Conservation (phyloP, 345 rosid genomes). For the Adansonia digitata region DNA sequence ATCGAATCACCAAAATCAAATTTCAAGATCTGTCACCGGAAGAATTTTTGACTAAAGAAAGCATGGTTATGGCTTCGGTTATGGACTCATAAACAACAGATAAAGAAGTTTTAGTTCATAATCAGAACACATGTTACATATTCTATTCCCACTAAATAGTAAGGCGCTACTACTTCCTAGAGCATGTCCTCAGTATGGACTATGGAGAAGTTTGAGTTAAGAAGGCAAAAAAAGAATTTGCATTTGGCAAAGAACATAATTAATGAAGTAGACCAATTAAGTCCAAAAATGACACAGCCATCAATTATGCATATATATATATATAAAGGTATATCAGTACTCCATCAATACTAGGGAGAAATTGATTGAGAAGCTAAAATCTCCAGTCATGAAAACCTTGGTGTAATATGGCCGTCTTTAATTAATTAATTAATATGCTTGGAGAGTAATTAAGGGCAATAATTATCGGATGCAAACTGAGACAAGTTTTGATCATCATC, state of each 20-base stretch:
- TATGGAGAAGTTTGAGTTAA: background rate
- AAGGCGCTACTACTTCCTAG: background rate
- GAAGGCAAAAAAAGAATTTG: background rate
- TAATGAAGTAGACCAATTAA: background rate
- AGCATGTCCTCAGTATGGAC: background rate
- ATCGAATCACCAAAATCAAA: too few species aligned
- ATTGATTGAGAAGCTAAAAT: background rate
- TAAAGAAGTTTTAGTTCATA: background rate
- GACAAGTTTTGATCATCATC: background rate
- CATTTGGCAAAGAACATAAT: background rate
- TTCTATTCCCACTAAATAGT: background rate
- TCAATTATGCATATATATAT: background rate
- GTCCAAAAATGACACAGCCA: background rate
- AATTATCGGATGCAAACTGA: background rate
- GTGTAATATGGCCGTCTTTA: background rate
- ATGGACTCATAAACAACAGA: background rate
- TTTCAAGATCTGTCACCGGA: too few species aligned
- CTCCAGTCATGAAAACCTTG: background rate
- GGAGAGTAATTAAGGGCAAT: background rate
- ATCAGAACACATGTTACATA: background rate
- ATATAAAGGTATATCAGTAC: background rate
- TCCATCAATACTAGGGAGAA: background rate
- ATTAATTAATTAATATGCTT: background rate
- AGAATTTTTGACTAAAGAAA: background rate
- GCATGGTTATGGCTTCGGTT: background rate